Evolutionary conservation across 2,329 filamentous ascomycete genomes (phyloP).

Genomic region (Zopfia rhizophila): DNA sequence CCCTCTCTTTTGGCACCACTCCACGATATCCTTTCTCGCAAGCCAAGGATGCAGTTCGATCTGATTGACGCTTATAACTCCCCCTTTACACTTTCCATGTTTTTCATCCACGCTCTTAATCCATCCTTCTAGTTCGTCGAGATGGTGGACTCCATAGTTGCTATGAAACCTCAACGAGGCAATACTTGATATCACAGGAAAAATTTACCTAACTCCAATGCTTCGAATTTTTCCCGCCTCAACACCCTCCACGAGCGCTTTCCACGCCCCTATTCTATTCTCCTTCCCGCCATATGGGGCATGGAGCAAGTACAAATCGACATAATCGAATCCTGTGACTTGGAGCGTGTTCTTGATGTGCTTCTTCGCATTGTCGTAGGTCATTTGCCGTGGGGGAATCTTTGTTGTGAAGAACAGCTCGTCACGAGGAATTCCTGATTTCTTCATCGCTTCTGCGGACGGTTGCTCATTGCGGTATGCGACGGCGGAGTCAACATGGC

Average conservation of each 20-base stretch:
- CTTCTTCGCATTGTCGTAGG: slow-evolving; percentile 70
- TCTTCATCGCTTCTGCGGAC: slow-evolving; percentile 71
- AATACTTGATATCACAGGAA: too few species aligned
- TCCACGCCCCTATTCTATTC: slow-evolving; percentile 62
- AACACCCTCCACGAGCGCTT: slow-evolving; percentile 64
- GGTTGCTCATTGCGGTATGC: slow-evolving; percentile 75
- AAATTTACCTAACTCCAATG: slow-evolving; percentile 66
- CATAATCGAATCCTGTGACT: slow-evolving; percentile 71
- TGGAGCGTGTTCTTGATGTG: slow-evolving; percentile 62
- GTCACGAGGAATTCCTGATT: slow-evolving; percentile 65
- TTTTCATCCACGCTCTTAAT: slow-evolving; percentile 72
- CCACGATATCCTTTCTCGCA: slow-evolving; percentile 78
- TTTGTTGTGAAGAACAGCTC: slow-evolving; percentile 79
- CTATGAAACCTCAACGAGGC: too few species aligned
- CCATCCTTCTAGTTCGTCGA: slow-evolving; percentile 64
- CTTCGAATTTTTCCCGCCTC: slow-evolving; percentile 62
- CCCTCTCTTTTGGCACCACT: slow-evolving; percentile 73
- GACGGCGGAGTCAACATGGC: slow-evolving; percentile 72
- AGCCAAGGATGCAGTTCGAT: slow-evolving; percentile 90
- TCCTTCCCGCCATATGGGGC: slow-evolving; percentile 64
- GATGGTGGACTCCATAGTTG: slow-evolving; percentile 66
- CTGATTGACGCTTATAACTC: slow-evolving; percentile 83
- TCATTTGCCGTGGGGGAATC: slow-evolving; percentile 68
- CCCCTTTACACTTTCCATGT: slow-evolving; percentile 71
- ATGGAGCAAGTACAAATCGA: slow-evolving; percentile 71